These are phyloP conservation scores for Jackrogersella multiformis DNA, from an alignment of 495 filamentous ascomycete species.

Conservation along the genomic window DNA sequence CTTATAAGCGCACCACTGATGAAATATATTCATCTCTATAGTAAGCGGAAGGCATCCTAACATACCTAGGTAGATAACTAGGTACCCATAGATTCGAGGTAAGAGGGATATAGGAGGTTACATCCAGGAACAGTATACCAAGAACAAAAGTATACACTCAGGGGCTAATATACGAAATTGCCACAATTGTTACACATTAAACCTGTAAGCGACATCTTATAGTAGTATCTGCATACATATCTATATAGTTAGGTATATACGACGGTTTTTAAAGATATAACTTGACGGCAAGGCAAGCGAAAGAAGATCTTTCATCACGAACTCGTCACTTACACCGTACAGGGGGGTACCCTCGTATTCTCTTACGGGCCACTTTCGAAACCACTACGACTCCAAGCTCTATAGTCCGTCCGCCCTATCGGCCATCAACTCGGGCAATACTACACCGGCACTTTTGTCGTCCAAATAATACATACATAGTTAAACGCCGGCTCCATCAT, in stretches of 20 bases:
- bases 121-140: no score
- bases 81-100: no score
- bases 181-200: not conserved
- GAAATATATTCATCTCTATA: not conserved
- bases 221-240: conserved; percentile 2
- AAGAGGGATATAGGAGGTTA: no score
- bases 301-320: not conserved
- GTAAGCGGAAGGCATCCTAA: not conserved
- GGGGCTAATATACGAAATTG: not conserved
- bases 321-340: not conserved
- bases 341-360: conserved; percentile 30
- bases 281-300: not conserved
- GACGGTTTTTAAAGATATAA: not conserved
- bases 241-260: not conserved
- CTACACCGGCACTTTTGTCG: conserved; percentile 34
- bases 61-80: no score
- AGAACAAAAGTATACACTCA: not conserved
- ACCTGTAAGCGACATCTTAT: not conserved
- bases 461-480: conserved; percentile 17
- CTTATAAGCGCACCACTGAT: not conserved
- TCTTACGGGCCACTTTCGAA: conserved; percentile 5
- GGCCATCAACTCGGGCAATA: conserved; percentile 32
- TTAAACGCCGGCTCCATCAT: conserved; percentile 17
- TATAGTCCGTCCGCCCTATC: conserved; percentile 21
- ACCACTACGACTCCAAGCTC: conserved; percentile 13